Percentiles rank a stretch among this genome's conserved stretches.
phyloP scores from a whole-genome alignment of 106 monocot genomes.

The Amphibolis antarctica region DNA sequence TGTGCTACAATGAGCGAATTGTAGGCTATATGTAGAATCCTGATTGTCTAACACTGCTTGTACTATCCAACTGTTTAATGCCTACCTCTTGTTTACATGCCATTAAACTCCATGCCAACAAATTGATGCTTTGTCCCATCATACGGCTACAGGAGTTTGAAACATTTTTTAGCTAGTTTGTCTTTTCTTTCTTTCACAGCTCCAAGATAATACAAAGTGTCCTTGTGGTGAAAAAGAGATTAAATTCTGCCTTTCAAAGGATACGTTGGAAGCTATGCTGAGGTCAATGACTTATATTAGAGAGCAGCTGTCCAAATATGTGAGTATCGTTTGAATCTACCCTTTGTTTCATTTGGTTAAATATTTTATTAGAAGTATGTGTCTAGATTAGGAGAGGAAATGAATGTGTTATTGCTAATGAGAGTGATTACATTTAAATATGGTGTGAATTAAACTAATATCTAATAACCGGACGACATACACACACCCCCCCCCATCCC shows the following conservation, averaged over 20 bases:
- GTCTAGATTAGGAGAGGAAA: neutral
- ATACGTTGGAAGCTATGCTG: constrained; percentile 56
- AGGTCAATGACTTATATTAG: constrained; percentile 43
- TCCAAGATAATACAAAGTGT: constrained; percentile 42
- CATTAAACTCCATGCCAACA: no score
- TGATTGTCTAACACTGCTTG: no score
- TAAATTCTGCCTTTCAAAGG: constrained; percentile 51
- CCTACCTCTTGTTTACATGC: no score
- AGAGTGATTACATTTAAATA: neutral
- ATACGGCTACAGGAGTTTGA: no score
- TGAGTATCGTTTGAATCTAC: constrained; percentile 15
- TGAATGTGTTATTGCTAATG: neutral
- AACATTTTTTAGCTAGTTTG: neutral
- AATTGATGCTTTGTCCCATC: no score
- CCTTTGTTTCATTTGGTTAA: neutral
- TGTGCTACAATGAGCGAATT: no score
- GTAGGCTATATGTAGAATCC: no score
- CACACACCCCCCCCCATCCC: neutral
- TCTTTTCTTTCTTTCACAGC: constrained; percentile 15
- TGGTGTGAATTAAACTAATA: neutral
- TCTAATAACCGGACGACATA: neutral
- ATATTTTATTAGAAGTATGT: neutral
- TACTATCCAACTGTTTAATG: no score
- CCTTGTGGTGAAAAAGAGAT: constrained; percentile 33
- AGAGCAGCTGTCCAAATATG: constrained; percentile 38